These are phyloP conservation scores for Paspalum vaginatum DNA, from an alignment of 176 grass and related monocot genomes.

Conservation along the genomic window DNA sequence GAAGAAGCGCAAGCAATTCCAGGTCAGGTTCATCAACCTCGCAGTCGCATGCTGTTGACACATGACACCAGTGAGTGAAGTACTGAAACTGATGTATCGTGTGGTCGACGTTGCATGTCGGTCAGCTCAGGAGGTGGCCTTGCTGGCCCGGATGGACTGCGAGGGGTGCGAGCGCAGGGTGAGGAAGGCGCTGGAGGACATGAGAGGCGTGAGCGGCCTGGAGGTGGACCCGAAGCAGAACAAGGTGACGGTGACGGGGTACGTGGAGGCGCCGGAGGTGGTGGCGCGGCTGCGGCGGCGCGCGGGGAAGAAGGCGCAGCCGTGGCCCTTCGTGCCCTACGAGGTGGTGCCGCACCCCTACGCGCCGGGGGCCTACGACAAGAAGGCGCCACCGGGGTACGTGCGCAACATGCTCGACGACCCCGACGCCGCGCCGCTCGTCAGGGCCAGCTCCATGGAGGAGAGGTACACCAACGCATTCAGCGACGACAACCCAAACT, in stretches of 20 bases:
- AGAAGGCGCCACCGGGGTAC: slow-evolving; percentile 77
- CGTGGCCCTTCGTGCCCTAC: slow-evolving; percentile 75
- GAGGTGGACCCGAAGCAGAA: slow-evolving; percentile 60
- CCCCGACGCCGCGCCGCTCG: slow-evolving; percentile 51
- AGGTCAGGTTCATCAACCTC: background rate
- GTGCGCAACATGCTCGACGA: slow-evolving; percentile 57
- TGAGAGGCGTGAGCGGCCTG: slow-evolving; percentile 60
- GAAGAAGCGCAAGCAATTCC: slow-evolving; percentile 45
- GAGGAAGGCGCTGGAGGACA: slow-evolving; percentile 53
- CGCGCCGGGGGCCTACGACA: slow-evolving; percentile 70
- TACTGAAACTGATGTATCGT: too few species aligned
- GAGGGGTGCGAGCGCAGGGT: slow-evolving; percentile 80
- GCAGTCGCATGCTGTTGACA: too few species aligned
- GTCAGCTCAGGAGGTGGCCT: slow-evolving; percentile 47
- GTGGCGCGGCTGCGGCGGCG: slow-evolving; percentile 42
- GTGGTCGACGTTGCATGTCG: too few species aligned
- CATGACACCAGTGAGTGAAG: background rate
- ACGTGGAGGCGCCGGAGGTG: slow-evolving; percentile 58
- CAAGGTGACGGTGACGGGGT: slow-evolving; percentile 65
- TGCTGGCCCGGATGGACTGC: slow-evolving; percentile 77
- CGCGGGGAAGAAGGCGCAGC: slow-evolving; percentile 66
- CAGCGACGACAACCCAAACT: slow-evolving; percentile 78
- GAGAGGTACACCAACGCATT: slow-evolving; percentile 53
- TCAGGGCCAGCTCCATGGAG: slow-evolving; percentile 51
- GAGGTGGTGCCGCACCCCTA: slow-evolving; percentile 63